Conservation (phyloP, 768 basidiomycete species). For the Xerocomellus dryophilus region DNA sequence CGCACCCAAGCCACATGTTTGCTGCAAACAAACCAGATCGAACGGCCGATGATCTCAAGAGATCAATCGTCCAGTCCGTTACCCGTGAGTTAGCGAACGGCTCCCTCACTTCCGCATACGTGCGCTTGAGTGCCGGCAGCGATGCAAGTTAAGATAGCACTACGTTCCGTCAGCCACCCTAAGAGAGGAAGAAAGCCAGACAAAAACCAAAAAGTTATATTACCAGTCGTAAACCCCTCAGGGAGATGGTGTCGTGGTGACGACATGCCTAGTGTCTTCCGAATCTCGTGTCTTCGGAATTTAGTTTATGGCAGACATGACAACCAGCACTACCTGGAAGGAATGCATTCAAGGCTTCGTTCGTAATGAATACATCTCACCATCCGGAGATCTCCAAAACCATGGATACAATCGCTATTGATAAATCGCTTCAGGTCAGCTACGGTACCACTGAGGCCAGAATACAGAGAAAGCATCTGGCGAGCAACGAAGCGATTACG, state of each 20-base stretch:
- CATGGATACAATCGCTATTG: background rate
- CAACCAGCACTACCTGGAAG: slow-evolving; percentile 9
- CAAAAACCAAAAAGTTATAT: slow-evolving; percentile 18
- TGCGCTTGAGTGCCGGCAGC: slow-evolving; percentile 1
- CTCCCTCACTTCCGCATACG: background rate
- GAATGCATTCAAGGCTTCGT: slow-evolving; percentile 7
- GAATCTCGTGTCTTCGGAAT: background rate
- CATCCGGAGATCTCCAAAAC: slow-evolving; percentile 9
- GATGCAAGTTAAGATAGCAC: slow-evolving; percentile 14
- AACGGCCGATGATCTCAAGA: background rate
- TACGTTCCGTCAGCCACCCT: slow-evolving; percentile 6
- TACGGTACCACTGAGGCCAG: background rate
- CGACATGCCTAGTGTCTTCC: background rate
- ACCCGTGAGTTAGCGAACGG: background rate
- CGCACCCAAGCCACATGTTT: background rate
- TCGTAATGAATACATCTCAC: slow-evolving; percentile 5
- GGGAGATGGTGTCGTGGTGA: background rate
- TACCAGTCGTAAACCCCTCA: slow-evolving; percentile 20
- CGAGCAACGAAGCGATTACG: background rate
- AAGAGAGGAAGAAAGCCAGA: background rate
- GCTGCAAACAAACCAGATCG: slow-evolving; percentile 2
- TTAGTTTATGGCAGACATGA: slow-evolving; percentile 11
- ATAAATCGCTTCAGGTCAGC: background rate
- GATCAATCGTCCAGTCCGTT: slow-evolving; percentile 1
- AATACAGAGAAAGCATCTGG: background rate